These are phyloP conservation scores for Boletus chippewaensis DNA, from an alignment of 1,284 basidiomycete species.

Conservation along the genomic window DNA sequence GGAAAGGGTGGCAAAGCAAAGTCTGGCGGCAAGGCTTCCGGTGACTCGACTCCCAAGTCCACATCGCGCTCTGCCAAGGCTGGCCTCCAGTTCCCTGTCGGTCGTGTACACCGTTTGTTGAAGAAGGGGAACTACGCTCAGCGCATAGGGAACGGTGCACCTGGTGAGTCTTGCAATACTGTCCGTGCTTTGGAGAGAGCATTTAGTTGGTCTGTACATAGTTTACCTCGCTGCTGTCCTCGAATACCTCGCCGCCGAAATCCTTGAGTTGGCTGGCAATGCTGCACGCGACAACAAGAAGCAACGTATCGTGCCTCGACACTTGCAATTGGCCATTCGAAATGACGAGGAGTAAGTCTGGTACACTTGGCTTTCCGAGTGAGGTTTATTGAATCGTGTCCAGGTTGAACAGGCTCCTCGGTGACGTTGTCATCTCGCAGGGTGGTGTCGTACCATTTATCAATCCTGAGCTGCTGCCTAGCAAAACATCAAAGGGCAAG, in stretches of 20 bases:
- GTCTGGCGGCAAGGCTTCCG: slow-evolving; percentile 47
- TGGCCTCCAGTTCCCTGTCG: slow-evolving; percentile 78
- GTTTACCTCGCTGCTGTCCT: slow-evolving; percentile 74
- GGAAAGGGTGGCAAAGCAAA: slow-evolving; percentile 53
- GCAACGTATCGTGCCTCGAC: slow-evolving; percentile 85
- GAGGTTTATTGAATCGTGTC: not conserved
- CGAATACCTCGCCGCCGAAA: slow-evolving; percentile 71
- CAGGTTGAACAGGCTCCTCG: slow-evolving; percentile 65
- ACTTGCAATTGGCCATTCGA: slow-evolving; percentile 83
- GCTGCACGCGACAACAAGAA: slow-evolving; percentile 66
- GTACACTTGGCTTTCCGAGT: slow-evolving; percentile 11
- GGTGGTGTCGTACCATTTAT: slow-evolving; percentile 79
- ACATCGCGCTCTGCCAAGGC: slow-evolving; percentile 81
- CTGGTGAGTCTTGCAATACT: slow-evolving; percentile 23
- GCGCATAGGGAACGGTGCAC: slow-evolving; percentile 60
- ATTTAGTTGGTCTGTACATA: slow-evolving; percentile 14
- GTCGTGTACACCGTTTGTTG: slow-evolving; percentile 73
- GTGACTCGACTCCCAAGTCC: slow-evolving; percentile 42
- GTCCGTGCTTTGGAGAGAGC: slow-evolving; percentile 9
- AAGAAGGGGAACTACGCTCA: slow-evolving; percentile 71
- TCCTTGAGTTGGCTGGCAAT: slow-evolving; percentile 72
- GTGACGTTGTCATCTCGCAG: slow-evolving; percentile 82
- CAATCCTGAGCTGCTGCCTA: slow-evolving; percentile 42
- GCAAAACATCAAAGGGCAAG: slow-evolving; percentile 39
- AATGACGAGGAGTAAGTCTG: slow-evolving; percentile 73